Percentiles rank a stretch among this genome's conserved stretches.
Conservation (phyloP, 768 basidiomycete species). For the Xerocomus potaroensis region DNA sequence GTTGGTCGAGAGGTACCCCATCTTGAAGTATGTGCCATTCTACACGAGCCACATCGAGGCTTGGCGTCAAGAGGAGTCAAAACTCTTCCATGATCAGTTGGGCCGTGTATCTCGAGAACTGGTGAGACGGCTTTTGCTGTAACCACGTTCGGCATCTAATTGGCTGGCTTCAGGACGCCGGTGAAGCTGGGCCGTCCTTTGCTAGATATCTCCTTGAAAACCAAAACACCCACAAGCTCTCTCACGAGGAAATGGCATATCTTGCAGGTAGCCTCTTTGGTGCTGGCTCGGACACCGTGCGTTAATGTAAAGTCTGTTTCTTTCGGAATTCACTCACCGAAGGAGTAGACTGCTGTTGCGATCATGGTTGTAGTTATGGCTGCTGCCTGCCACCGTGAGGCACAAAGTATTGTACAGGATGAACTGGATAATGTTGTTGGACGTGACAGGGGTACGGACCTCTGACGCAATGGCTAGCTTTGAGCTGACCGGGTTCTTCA, state of each 20-base stretch:
- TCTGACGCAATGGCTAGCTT: background rate
- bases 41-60: constrained; percentile 53
- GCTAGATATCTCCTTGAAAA: constrained; percentile 55
- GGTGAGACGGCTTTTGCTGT: constrained; percentile 25
- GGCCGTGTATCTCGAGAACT: constrained; percentile 41
- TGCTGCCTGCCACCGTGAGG: constrained; percentile 49
- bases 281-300: constrained; percentile 57
- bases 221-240: constrained; percentile 49
- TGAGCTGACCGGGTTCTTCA: constrained; percentile 9
- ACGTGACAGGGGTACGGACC: constrained; percentile 29
- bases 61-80: constrained; percentile 54
- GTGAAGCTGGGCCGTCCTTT: constrained; percentile 39
- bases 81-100: constrained; percentile 52
- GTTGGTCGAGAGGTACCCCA: constrained; percentile 34
- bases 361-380: constrained; percentile 57
- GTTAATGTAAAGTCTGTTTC: constrained; percentile 2
- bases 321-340: background rate
- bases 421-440: constrained; percentile 55
- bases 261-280: constrained; percentile 64
- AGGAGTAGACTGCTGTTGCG: constrained; percentile 46
- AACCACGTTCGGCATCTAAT: background rate
- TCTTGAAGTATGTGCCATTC: constrained; percentile 50
- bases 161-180: constrained; percentile 14
- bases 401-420: constrained; percentile 47
- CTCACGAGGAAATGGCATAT: constrained; percentile 56